A percentile compares a stretch with the other conserved stretches of the same genome.
phyloP scores from a whole-genome alignment of 192 early-diverging fungal species.

The Lobosporangium transversale region DNA sequence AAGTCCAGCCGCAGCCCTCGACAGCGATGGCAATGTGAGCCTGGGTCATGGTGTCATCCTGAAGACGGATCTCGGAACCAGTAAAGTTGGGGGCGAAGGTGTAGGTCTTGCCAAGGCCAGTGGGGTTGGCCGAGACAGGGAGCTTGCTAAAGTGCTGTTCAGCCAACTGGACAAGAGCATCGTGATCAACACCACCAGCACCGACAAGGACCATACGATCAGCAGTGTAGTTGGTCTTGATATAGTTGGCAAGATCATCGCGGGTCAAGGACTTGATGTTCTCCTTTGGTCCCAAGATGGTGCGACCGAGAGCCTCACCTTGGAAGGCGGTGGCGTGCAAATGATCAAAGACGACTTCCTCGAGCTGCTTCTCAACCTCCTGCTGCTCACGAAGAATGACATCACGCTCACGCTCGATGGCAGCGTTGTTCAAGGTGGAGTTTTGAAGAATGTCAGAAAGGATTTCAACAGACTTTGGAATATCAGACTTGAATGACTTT shows the following conservation, averaged over 20 bases:
- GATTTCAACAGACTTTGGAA: constrained; percentile 90
- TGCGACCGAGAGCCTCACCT: constrained; percentile 61
- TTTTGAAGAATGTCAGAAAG: constrained; percentile 95
- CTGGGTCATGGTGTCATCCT: constrained; percentile 88
- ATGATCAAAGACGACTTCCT: constrained; percentile 99
- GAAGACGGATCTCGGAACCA: constrained; percentile 90
- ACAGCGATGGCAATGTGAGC: constrained; percentile 98
- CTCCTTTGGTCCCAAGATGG: constrained; percentile 93
- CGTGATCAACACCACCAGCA: constrained; percentile 93
- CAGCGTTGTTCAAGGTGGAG: constrained; percentile 78
- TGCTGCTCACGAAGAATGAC: constrained; percentile 97
- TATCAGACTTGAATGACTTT: constrained; percentile 92
- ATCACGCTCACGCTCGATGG: constrained; percentile 97
- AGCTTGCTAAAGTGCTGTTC: constrained; percentile 91
- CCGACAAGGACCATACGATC: constrained; percentile 98
- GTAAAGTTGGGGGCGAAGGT: constrained; percentile 80
- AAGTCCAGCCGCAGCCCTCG: constrained; percentile 95
- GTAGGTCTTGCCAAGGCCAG: constrained; percentile 57
- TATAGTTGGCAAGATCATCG: constrained; percentile 88
- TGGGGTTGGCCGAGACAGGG: constrained; percentile 62
- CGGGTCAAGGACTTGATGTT: constrained; percentile 93
- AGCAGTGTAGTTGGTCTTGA: constrained; percentile 93
- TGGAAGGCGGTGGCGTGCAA: constrained; percentile 96
- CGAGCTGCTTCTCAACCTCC: constrained; percentile 90
- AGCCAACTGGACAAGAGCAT: constrained; percentile 90